These are phyloP conservation scores for Coemansia sp. DNA, from an alignment of 192 early-diverging fungal genomes.

Conservation along the genomic window DNA sequence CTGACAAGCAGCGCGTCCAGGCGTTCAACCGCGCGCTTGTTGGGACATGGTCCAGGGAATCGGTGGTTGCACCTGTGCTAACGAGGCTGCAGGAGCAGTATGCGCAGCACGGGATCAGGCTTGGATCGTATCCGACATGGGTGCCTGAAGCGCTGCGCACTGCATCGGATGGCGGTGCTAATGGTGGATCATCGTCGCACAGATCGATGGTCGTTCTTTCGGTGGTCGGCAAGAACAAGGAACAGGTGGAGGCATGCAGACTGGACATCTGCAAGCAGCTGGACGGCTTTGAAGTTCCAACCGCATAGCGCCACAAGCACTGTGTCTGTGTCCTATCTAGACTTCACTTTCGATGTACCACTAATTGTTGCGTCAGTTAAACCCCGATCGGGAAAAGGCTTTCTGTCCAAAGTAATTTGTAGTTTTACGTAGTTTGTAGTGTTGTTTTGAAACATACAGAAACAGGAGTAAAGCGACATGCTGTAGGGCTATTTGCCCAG, in stretches of 20 bases:
- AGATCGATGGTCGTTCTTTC: conserved; percentile 25
- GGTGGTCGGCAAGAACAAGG: conserved; percentile 16
- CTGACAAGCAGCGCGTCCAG: background rate
- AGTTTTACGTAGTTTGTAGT: background rate
- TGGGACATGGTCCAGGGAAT: conserved; percentile 22
- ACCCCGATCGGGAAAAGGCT: too few relatives aligned
- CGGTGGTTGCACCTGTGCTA: conserved; percentile 30
- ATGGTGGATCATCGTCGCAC: background rate
- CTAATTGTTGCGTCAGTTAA: too few relatives aligned
- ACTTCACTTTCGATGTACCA: background rate
- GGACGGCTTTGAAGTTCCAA: conserved; percentile 14
- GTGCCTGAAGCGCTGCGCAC: background rate
- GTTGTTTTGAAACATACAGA: background rate
- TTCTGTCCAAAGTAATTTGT: too few relatives aligned
- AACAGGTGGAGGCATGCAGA: conserved; percentile 12
- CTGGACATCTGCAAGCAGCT: conserved; percentile 15
- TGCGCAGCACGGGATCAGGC: conserved; percentile 11
- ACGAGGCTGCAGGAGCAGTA: conserved; percentile 25
- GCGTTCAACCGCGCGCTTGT: conserved; percentile 29
- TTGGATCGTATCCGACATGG: conserved; percentile 50
- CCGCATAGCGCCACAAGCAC: background rate
- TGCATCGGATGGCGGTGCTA: background rate
- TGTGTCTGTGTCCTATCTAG: too few relatives aligned
- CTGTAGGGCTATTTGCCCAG: conserved; percentile 28
- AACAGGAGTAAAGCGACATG: background rate